Evolutionary conservation across 164 flowering plant genomes (phyloP), one percentile per base, ranked within the genome.

Genomic region (Cinnamomum chago): DNA sequence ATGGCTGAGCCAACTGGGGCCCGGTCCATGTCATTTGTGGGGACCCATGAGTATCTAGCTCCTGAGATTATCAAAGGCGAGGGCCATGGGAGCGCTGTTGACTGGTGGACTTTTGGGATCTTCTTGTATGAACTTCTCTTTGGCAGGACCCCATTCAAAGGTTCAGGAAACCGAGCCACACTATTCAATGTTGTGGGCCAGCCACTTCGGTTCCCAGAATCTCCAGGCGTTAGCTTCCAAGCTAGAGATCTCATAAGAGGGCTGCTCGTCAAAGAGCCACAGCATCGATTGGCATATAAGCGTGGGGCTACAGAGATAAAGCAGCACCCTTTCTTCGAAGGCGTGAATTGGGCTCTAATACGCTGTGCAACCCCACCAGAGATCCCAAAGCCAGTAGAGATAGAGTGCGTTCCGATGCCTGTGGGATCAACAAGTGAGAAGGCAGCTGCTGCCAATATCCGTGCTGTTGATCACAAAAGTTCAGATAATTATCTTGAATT

Each of bases 401-500:
- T 78, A 12, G 81, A 82, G 55, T 33, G 72, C 58, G 28, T 77
- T 24, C 77, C 77, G 0, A 60, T 62, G 4, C 73, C 80, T 2
- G 40, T 65, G 18, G 15, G 82, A 60, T 69, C 86, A 66, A 67
- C 79, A 5, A 78, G 81, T 17, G 78, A 75, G 50, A 81, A 82
- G 72, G 76, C 68, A 33, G 79, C 70, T 28, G 73, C 58, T 40
- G 76, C 71, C 23, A 73, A 75, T 3, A 58, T 80, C 11, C 82
- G 72, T 27, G 51, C 12, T 25, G 70, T 77, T 1, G 81, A 79
- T 66, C 86, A 81, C 73, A 86, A 82, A 70, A 69, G 76, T 60
- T 76, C 84, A 5, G 87, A 84, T 76, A 92, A 88, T 78, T 90
- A 90, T 85, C 81, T 92, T 64, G 97, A 92, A 81, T 90, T 90